phyloP scores from a whole-genome alignment of 352 stramenopile genomes.

The Pythium pyrilobum region DNA sequence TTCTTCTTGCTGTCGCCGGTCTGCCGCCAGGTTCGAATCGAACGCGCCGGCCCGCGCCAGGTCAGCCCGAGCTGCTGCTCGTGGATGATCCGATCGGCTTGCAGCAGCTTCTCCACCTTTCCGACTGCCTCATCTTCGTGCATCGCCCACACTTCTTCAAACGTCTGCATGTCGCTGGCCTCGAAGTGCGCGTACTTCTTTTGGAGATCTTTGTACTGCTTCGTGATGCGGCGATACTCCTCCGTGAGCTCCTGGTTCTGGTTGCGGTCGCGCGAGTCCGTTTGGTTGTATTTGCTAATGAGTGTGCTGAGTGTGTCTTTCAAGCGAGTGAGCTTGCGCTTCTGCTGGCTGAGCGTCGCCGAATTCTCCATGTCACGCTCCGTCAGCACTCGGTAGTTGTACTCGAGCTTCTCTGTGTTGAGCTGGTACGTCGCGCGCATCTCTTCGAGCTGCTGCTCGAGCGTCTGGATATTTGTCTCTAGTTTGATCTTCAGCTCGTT shows the following conservation, averaged over 20 bases:
- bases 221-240: conserved; percentile 91
- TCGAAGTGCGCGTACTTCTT: conserved; percentile 95
- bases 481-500: conserved; percentile 96
- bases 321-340: conserved; percentile 89
- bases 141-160: conserved; percentile 90
- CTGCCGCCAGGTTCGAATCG: conserved; percentile 50
- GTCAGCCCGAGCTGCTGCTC: conserved; percentile 87
- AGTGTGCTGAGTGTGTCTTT: conserved; percentile 90
- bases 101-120: conserved; percentile 85
- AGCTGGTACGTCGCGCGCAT: conserved; percentile 95
- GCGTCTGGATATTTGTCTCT: conserved; percentile 94
- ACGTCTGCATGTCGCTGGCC: conserved; percentile 81
- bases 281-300: conserved; percentile 91
- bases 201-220: conserved; percentile 95
- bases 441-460: conserved; percentile 95
- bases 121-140: conserved; percentile 83
- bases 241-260: conserved; percentile 93
- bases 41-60: conserved; percentile 58
- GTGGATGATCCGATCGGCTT: conserved; percentile 87
- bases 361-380: conserved; percentile 95
- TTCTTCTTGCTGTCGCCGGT: conserved; percentile 25
- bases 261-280: conserved; percentile 77
- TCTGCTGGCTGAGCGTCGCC: conserved; percentile 89
- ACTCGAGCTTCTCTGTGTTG: conserved; percentile 96
- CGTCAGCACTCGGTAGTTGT: conserved; percentile 94